Evolutionary conservation across 805 yeast genomes (phyloP).

Genomic region (Clavispora fructus): DNA sequence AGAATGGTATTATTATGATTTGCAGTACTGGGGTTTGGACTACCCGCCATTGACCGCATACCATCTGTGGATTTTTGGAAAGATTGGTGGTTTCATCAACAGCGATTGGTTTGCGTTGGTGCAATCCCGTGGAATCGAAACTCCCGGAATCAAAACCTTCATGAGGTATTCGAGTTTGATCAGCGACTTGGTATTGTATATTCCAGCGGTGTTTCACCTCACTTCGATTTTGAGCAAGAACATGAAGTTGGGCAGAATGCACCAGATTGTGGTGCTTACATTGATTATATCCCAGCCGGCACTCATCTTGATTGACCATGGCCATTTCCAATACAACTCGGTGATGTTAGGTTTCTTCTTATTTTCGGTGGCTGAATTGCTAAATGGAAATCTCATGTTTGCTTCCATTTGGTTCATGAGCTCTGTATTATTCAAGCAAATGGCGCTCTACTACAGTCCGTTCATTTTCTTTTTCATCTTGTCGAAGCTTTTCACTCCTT

Average conservation of each 20-base stretch:
- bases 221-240: conserved; percentile 67
- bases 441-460: conserved; percentile 92
- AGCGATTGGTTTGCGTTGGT: conserved; percentile 73
- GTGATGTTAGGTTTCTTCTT: conserved; percentile 89
- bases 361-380: conserved; percentile 58
- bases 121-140: conserved; percentile 71
- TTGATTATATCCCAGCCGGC: conserved; percentile 83
- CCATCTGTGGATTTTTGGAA: conserved; percentile 80
- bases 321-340: conserved; percentile 93
- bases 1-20: conserved; percentile 85
- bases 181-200: conserved; percentile 68
- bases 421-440: conserved; percentile 84
- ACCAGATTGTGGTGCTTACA: conserved; percentile 70
- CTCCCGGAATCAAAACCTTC: conserved; percentile 60
- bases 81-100: conserved; percentile 59
- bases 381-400: conserved; percentile 55
- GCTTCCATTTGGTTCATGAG: conserved; percentile 76
- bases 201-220: conserved; percentile 75
- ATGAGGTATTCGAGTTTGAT: conserved; percentile 79
- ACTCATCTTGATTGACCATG: conserved; percentile 83
- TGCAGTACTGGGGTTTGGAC: conserved; percentile 93
- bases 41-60: conserved; percentile 96
- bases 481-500: conserved; percentile 35
- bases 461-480: conserved; percentile 77
- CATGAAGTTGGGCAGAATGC: conserved; percentile 53